Percentiles rank a stretch among this genome's conserved stretches.
phyloP scores from a whole-genome alignment of 1,284 basidiomycete species.

The Naganishia sp. region DNA sequence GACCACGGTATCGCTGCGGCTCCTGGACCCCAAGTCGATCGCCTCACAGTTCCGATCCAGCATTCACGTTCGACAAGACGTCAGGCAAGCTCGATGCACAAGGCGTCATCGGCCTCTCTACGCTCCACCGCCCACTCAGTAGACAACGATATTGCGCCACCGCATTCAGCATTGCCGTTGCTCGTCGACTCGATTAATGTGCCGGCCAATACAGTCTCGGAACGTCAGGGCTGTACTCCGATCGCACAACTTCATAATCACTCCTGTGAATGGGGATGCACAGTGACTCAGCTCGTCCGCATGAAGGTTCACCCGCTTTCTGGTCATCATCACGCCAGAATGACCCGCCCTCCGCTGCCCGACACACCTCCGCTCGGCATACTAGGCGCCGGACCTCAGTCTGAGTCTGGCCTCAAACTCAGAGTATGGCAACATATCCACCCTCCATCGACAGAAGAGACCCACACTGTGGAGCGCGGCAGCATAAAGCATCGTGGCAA shows the following conservation, averaged over 20 bases:
- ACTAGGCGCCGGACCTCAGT: conserved; percentile 45
- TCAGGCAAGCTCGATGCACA: conserved; percentile 7
- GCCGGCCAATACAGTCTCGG: conserved; percentile 15
- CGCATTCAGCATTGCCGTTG: neutral
- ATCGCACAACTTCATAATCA: conserved; percentile 39
- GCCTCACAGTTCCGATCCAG: conserved; percentile 19
- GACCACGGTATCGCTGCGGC: too few species aligned
- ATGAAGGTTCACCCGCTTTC: conserved; percentile 40
- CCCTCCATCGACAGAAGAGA: conserved; percentile 15
- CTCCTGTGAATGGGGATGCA: conserved; percentile 47
- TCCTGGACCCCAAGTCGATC: neutral
- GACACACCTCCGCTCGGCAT: conserved; percentile 35
- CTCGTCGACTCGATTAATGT: conserved; percentile 9
- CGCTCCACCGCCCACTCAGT: neutral
- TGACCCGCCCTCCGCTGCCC: conserved; percentile 9
- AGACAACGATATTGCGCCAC: neutral
- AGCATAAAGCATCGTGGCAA: conserved; percentile 17
- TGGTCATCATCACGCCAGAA: conserved; percentile 1
- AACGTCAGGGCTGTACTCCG: conserved; percentile 45
- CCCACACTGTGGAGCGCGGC: neutral
- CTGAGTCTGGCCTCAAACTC: conserved; percentile 46
- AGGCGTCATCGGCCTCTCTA: conserved; percentile 2
- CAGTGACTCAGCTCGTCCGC: conserved; percentile 43
- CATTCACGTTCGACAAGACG: conserved; percentile 19
- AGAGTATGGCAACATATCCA: conserved; percentile 40